These are phyloP conservation scores for Russula ochroleuca DNA, from an alignment of 768 basidiomycete species.

Conservation along the genomic window DNA sequence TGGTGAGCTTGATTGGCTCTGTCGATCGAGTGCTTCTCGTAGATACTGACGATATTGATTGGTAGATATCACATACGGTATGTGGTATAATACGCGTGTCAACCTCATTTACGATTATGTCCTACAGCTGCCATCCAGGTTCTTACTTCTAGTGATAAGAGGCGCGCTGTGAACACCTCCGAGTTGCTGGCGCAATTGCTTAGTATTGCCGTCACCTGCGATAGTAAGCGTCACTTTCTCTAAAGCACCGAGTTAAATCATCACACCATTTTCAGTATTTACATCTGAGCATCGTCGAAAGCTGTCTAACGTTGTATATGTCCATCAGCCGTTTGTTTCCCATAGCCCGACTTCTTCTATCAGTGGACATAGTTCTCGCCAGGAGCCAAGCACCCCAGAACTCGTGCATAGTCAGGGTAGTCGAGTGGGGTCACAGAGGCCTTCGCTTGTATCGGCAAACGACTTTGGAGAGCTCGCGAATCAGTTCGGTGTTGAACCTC, in stretches of 20 bases:
- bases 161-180: constrained; percentile 11
- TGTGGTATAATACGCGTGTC: not conserved
- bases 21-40: not conserved
- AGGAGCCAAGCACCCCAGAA: constrained; percentile 24
- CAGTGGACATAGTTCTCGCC: constrained; percentile 24
- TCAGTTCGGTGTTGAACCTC: constrained; percentile 26
- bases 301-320: constrained; percentile 13
- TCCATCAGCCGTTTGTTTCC: constrained; percentile 20
- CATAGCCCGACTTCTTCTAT: constrained; percentile 25
- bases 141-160: constrained; percentile 24
- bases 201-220: constrained; percentile 20
- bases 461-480: constrained; percentile 25
- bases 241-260: not conserved
- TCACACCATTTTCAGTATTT: constrained; percentile 17
- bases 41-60: not conserved
- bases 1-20: constrained; percentile 41
- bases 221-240: constrained; percentile 10
- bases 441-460: constrained; percentile 33
- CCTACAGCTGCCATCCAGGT: constrained; percentile 23
- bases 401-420: constrained; percentile 48
- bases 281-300: constrained; percentile 23
- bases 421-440: constrained; percentile 60
- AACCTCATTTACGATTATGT: constrained; percentile 10
- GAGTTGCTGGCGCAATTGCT: constrained; percentile 25
- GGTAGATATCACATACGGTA: constrained; percentile 25